Base-by-base conservation (phyloP, 305 asterid species). In the Lippia alba region DNA sequence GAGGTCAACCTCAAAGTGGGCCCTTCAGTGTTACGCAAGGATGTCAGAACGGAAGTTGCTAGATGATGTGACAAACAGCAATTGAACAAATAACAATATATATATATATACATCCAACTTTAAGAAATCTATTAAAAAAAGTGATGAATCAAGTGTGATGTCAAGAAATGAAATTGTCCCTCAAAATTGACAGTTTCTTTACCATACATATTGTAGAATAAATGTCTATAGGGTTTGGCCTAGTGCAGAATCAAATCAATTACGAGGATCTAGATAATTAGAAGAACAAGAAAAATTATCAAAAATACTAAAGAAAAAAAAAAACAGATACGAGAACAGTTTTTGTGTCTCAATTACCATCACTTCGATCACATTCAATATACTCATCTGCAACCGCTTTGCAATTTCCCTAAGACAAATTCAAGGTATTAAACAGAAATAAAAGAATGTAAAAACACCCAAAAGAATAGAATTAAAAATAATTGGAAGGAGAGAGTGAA, bases 221-320 rank as follows among this genome's bases (percentile, higher is more conserved):
- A 76, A 87, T 92, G 98, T 62, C 92, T 76, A 63, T 90, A 92
- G 0, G 96, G 95, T 80, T 81, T 76, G 71, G 92, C 87, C 84
- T 91, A 90, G 84, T 89, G 98, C 76, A 92, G 89, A 81, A 92
- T 91, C 88, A 92, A 78, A 81, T 92, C 97, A 58, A 92, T 85
- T 41, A 89, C 74, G 74, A 91, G 84, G 79, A 92, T 92, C 97
- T 88, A 75, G 58, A 81, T 17, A 32, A 61, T 49, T 56, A 40
- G 64, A 12, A 30, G 19, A 51, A 20, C 9, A 50, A 54, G 15
- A 71, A 15, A 17, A 64, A 20, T 12, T 46, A 65, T 14, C 44
- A 32, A 51, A 65, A 74, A 19, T 6, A 80, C 18, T 15, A 72
- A 36, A 16, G 12, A 33, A 40, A 48, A 12, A 24, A 8, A 33